A percentile compares a stretch with the other conserved stretches of the same genome.
Evolutionary conservation across 805 yeast species (phyloP).

Genomic region (Candida dajiaensis): DNA sequence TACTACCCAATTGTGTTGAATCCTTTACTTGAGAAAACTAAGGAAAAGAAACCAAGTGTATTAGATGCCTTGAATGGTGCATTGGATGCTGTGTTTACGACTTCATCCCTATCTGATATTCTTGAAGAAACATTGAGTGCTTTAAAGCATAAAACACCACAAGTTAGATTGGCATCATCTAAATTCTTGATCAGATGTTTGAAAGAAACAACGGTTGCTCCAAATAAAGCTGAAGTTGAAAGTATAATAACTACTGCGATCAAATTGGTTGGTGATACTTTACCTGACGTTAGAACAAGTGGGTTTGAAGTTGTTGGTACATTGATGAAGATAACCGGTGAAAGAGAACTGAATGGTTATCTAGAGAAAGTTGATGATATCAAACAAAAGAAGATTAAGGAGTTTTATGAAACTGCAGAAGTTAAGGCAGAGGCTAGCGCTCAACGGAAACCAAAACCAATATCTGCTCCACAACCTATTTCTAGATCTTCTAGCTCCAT

Average conservation of each 20-base stretch:
- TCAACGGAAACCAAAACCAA: conserved; percentile 22
- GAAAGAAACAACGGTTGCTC: conserved; percentile 40
- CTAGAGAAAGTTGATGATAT: conserved; percentile 73
- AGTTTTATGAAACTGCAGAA: conserved; percentile 47
- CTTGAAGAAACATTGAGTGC: conserved; percentile 54
- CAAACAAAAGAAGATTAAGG: conserved; percentile 62
- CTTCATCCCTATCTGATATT: conserved; percentile 46
- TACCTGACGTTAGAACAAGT: conserved; percentile 74
- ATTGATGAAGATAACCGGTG: conserved; percentile 77
- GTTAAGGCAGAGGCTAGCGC: conserved; percentile 40
- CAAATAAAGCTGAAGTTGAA: conserved; percentile 49
- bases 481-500: conserved; percentile 11
- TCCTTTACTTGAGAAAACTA: conserved; percentile 73
- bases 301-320: conserved; percentile 78
- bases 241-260: conserved; percentile 47
- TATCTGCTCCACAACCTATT: conserved; percentile 7
- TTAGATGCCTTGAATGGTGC: conserved; percentile 64
- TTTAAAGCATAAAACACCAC: conserved; percentile 78
- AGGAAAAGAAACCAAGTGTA: conserved; percentile 80
- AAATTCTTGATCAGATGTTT: conserved; percentile 61
- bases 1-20: conserved; percentile 48
- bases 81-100: conserved; percentile 54
- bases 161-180: conserved; percentile 65
- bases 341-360: conserved; percentile 51
- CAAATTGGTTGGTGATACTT: conserved; percentile 73